These are phyloP conservation scores for Kwoniella botswanensis DNA, from an alignment of 768 basidiomycete genomes.

Conservation along the genomic window DNA sequence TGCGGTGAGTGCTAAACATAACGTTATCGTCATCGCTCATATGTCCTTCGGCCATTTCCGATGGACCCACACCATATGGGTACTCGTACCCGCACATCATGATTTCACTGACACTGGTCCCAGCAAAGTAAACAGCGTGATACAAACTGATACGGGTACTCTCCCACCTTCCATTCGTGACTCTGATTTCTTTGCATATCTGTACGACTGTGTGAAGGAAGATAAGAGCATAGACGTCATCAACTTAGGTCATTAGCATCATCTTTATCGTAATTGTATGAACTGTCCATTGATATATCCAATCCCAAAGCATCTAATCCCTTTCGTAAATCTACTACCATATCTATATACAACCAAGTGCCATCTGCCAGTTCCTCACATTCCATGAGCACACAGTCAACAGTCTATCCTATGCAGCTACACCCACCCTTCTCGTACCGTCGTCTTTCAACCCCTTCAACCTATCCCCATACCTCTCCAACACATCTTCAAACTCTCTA, in stretches of 20 bases:
- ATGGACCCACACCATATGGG: neutral
- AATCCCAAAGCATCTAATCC: neutral
- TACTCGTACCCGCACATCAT: too few relatives aligned
- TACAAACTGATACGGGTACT: neutral
- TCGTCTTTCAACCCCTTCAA: constrained; percentile 6
- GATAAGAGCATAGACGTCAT: neutral
- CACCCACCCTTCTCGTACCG: neutral
- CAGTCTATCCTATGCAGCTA: neutral
- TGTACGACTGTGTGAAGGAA: too few relatives aligned
- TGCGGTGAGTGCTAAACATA: neutral
- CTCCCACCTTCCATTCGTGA: neutral
- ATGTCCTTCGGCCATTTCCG: constrained; percentile 11
- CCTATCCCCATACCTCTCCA: constrained; percentile 17
- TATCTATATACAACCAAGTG: neutral
- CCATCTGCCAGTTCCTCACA: too few relatives aligned
- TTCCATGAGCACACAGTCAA: too few relatives aligned
- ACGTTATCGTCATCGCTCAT: constrained; percentile 2
- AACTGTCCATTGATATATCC: neutral
- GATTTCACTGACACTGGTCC: neutral
- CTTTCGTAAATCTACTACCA: neutral
- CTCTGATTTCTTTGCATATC: too few relatives aligned
- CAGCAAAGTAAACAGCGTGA: neutral
- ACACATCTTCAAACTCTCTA: constrained; percentile 14
- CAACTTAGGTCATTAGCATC: neutral
- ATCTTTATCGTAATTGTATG: neutral